Evolutionary conservation across 345 rosid species (phyloP).

Genomic region (Iberis pinnata): DNA sequence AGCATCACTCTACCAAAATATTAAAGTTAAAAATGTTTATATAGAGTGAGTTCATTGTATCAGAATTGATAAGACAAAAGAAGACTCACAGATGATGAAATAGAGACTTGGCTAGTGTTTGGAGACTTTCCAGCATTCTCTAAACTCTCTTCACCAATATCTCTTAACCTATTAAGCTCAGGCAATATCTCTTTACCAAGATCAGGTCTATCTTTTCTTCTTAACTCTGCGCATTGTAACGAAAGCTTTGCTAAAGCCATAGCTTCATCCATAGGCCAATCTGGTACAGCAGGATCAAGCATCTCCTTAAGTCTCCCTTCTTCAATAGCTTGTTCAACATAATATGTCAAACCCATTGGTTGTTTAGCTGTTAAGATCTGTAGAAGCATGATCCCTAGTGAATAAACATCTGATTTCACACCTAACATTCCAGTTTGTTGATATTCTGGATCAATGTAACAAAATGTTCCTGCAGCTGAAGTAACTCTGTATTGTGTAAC

Average conservation of each 20-base stretch:
- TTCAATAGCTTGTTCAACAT: slow-evolving; percentile 50
- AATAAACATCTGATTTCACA: slow-evolving; percentile 80
- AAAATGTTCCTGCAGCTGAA: slow-evolving; percentile 87
- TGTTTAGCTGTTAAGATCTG: slow-evolving; percentile 71
- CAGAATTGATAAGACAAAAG: too few relatives aligned
- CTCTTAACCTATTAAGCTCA: slow-evolving; percentile 52
- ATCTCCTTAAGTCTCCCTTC: slow-evolving; percentile 41
- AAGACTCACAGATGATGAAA: slow-evolving; percentile 40
- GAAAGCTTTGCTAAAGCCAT: slow-evolving; percentile 48
- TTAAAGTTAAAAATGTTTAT: too few relatives aligned
- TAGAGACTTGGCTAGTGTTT: slow-evolving; percentile 27
- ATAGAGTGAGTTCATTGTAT: too few relatives aligned
- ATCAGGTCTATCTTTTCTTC: slow-evolving; percentile 91
- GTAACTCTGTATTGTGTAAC: slow-evolving; percentile 69
- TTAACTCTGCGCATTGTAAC: slow-evolving; percentile 63
- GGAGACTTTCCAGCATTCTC: slow-evolving; percentile 30
- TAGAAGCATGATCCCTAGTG: slow-evolving; percentile 73
- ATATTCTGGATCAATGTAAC: slow-evolving; percentile 94
- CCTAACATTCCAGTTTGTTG: slow-evolving; percentile 96
- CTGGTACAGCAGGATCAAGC: slow-evolving; percentile 65
- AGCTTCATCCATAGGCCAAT: slow-evolving; percentile 81
- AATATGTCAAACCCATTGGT: slow-evolving; percentile 76
- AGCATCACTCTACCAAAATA: too few relatives aligned
- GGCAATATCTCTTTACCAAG: slow-evolving; percentile 62
- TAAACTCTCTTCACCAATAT: slow-evolving; percentile 49